phyloP scores from a whole-genome alignment of 2,329 filamentous ascomycete genomes.

The Chaetomiaceae sp. region DNA sequence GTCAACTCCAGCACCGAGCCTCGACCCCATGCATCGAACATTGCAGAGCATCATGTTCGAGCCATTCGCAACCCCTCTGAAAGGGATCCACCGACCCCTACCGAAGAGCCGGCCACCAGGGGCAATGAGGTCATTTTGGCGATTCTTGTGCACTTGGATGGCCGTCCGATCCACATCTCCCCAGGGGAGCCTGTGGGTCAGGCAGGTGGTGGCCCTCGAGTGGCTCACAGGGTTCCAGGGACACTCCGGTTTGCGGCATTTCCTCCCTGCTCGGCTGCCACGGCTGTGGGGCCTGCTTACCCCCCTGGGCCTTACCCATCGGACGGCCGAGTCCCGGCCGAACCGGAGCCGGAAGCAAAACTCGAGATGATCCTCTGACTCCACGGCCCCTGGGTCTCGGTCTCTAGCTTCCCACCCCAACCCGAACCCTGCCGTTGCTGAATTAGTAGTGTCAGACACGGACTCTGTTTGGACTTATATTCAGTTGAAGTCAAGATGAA shows the following conservation, averaged over 20 bases:
- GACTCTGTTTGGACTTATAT: no score
- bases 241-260: constrained; percentile 12
- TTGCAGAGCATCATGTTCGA: no score
- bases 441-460: no score
- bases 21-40: no score
- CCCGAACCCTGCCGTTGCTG: background rate
- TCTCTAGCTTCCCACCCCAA: background rate
- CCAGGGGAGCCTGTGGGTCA: no score
- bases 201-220: no score
- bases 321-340: constrained; percentile 8
- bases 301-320: no score
- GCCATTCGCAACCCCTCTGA: no score
- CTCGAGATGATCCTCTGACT: constrained; percentile 1
- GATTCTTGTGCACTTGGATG: no score
- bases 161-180: background rate
- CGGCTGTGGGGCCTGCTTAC: constrained; percentile 3
- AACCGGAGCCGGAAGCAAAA: constrained; percentile 10
- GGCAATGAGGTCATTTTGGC: constrained; percentile 20
- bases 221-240: no score
- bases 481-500: constrained; percentile 24
- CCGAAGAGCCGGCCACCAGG: background rate
- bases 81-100: no score
- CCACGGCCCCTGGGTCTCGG: background rate
- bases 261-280: constrained; percentile 4
- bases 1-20: no score